A percentile compares a stretch with the other conserved stretches of the same genome.
These are phyloP conservation scores for Globisporangium spiculum DNA, from an alignment of 352 stramenopile species.

Conservation along the genomic window DNA sequence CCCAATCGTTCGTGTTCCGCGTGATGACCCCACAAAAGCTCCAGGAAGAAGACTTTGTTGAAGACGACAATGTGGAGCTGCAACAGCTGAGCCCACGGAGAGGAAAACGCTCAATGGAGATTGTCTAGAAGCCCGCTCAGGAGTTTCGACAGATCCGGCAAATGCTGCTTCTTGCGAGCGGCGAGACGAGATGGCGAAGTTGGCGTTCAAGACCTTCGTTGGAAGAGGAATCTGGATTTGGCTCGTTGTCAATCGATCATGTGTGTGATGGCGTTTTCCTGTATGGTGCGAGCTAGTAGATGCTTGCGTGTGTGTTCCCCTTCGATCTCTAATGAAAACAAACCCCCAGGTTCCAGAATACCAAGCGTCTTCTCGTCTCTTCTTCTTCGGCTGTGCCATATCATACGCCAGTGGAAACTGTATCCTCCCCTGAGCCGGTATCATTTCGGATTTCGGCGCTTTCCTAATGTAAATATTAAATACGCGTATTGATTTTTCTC, in stretches of 20 bases:
- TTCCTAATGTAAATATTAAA: conserved; percentile 14
- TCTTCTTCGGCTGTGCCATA: background rate
- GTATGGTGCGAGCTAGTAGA: conserved; percentile 12
- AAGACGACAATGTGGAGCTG: conserved; percentile 28
- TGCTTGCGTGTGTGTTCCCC: conserved; percentile 18
- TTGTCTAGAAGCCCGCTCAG: conserved; percentile 33
- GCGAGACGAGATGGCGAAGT: background rate
- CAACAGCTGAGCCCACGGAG: conserved; percentile 22
- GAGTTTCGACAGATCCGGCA: background rate
- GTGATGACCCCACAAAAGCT: conserved; percentile 75
- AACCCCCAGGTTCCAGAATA: conserved; percentile 13
- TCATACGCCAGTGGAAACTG: background rate
- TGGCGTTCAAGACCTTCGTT: conserved; percentile 12
- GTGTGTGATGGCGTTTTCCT: conserved; percentile 19
- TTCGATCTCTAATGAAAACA: conserved; percentile 13
- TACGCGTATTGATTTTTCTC: conserved; percentile 7
- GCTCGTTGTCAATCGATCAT: conserved; percentile 13
- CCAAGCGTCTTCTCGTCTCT: conserved; percentile 3
- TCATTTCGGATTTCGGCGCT: background rate
- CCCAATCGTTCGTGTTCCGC: conserved; percentile 87
- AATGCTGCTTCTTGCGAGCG: background rate
- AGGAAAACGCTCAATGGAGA: conserved; percentile 30
- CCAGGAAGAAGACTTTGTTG: conserved; percentile 56
- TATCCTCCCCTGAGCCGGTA: background rate
- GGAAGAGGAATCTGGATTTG: conserved; percentile 21